Evolutionary conservation across 164 flowering plant genomes (phyloP).

Genomic region (Annona cherimola): DNA sequence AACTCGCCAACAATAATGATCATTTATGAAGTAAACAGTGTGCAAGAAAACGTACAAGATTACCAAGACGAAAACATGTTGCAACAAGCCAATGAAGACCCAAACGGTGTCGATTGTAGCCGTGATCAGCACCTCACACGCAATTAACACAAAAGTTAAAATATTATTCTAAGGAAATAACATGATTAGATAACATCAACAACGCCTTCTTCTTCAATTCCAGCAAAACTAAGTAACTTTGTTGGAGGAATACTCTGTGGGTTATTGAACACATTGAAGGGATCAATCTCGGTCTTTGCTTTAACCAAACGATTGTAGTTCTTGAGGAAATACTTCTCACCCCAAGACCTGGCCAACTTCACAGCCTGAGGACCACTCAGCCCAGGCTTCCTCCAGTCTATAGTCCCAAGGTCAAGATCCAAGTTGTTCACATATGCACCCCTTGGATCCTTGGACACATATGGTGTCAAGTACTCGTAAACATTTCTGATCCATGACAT

Average conservation of each 20-base stretch:
- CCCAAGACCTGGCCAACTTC: slow-evolving; percentile 11
- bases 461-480: slow-evolving; percentile 7
- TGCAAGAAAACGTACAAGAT: too few relatives aligned
- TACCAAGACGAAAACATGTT: too few relatives aligned
- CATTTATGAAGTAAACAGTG: too few relatives aligned
- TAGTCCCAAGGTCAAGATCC: slow-evolving; percentile 11
- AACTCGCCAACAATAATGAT: too few relatives aligned
- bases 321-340: slow-evolving; percentile 8
- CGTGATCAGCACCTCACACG: too few relatives aligned
- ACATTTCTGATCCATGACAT: slow-evolving; percentile 5
- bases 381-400: not conserved
- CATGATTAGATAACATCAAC: too few relatives aligned
- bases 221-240: not conserved
- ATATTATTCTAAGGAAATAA: too few relatives aligned
- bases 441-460: slow-evolving; percentile 13
- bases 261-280: slow-evolving; percentile 9
- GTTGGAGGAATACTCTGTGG: slow-evolving; percentile 15
- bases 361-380: not conserved
- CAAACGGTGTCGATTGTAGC: too few relatives aligned
- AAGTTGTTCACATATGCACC: slow-evolving; percentile 10
- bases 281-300: slow-evolving; percentile 13
- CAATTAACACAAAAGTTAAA: too few relatives aligned
- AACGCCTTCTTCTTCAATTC: not conserved
- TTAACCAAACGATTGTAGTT: slow-evolving; percentile 10
- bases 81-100: too few relatives aligned